These are phyloP conservation scores for Ceratobasidium sp. DNA, from an alignment of 1,284 basidiomycete genomes.

Conservation along the genomic window DNA sequence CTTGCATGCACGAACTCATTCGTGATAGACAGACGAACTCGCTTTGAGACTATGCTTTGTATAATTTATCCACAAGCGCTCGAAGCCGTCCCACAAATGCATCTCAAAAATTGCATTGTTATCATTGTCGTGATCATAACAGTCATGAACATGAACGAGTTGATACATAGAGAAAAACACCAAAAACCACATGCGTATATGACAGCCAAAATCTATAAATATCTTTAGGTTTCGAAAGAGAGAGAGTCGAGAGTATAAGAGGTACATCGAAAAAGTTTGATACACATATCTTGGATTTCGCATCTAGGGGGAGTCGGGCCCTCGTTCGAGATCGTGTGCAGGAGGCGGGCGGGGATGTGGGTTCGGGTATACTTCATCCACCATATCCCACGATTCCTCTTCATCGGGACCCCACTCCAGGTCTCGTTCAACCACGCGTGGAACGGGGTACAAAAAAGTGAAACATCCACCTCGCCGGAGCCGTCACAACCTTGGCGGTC, in stretches of 20 bases:
- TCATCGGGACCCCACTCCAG: background rate
- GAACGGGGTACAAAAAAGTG: constrained; percentile 30
- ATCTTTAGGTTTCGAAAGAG: constrained; percentile 17
- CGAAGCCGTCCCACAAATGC: too few species aligned
- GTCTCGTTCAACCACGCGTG: constrained; percentile 3
- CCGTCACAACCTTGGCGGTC: constrained; percentile 35
- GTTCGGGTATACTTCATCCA: background rate
- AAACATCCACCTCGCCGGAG: constrained; percentile 31
- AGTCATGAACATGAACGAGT: constrained; percentile 1
- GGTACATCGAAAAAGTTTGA: constrained; percentile 36
- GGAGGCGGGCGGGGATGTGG: background rate
- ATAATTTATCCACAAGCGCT: too few species aligned
- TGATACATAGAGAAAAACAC: background rate
- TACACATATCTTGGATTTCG: too few species aligned
- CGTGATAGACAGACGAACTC: too few species aligned
- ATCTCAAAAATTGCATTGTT: constrained; percentile 31
- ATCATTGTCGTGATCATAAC: background rate
- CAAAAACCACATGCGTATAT: constrained; percentile 1
- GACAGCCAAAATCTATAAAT: background rate
- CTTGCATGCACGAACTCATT: too few species aligned
- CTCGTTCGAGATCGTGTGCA: background rate
- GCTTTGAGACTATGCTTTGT: too few species aligned
- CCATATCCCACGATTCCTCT: background rate
- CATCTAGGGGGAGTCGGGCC: too few species aligned
- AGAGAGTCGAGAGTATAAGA: constrained; percentile 12